phyloP scores from a whole-genome alignment of 257 asterid genomes.

The Cruciata laevipes region DNA sequence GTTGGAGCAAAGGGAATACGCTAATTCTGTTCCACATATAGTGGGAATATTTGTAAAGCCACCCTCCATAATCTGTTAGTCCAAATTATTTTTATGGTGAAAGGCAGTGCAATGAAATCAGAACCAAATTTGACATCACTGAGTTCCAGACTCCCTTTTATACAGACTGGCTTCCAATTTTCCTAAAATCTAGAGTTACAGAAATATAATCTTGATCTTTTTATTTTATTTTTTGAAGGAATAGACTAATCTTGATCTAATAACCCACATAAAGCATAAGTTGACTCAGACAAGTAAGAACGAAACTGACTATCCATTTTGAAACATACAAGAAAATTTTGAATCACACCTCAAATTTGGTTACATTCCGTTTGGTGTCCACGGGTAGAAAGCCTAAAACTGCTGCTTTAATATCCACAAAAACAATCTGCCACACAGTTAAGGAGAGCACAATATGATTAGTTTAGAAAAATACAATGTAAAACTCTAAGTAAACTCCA shows the following conservation, averaged over 20 bases:
- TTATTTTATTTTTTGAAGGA: no score
- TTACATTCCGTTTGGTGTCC: slow-evolving; percentile 92
- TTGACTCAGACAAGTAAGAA: no score
- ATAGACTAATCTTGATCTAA: background rate
- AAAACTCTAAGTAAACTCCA: background rate
- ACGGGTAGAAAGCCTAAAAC: slow-evolving; percentile 76
- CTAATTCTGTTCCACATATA: background rate
- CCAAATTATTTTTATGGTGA: background rate
- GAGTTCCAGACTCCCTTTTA: background rate
- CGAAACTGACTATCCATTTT: background rate
- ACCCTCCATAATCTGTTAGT: background rate
- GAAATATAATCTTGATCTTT: background rate
- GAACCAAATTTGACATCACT: background rate
- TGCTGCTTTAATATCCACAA: slow-evolving; percentile 90
- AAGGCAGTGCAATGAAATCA: background rate
- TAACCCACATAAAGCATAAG: background rate
- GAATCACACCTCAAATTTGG: slow-evolving; percentile 70
- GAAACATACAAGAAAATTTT: background rate
- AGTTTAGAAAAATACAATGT: background rate
- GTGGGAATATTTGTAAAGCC: background rate
- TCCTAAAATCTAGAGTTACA: background rate
- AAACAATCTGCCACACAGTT: slow-evolving; percentile 50
- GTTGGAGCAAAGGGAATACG: background rate
- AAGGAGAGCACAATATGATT: background rate
- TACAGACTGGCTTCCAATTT: background rate